Evolutionary conservation across 1,139 yeast species (phyloP), one percentile per base, ranked within the genome.

Genomic region (Blastobotrys buckinghamii): DNA sequence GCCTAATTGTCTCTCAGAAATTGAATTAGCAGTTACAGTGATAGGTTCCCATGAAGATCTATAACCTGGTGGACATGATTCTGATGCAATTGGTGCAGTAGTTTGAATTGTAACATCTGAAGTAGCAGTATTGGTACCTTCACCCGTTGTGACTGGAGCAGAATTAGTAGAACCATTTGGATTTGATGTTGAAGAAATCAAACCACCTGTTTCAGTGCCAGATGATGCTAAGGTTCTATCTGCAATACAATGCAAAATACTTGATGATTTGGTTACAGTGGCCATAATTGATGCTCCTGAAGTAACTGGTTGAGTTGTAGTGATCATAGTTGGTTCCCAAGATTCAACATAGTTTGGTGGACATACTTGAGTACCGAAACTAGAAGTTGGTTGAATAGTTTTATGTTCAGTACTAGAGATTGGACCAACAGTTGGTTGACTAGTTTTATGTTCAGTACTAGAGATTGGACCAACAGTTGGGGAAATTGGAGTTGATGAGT

Each of bases 21-120:
- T 22, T 5, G 24, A 7, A n/a, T 24, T 24, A 16, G 15, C 39
- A 22, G 47, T 44, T 2, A 37, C 16, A 2, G 47, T 37, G 2
- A 12, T n/a, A 4, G 33, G 37, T 24, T 43, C 33, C 47, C 47
- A 44, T 13, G 41, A 24, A 2, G 35, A 15, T 19, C 30, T 24
- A 30, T 37, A 44, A 16, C 47, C 47, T 20, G 30, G 26, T 10
- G 47, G 33, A 27, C 47, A 44, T 9, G 42, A 20, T 12, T 37
- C 37, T 3, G 47, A 30, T 34, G 27, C 32, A 33, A 39, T 13
- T 13, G 17, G 17, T n/a, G 22, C 24, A n/a, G 39, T 35, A 19
- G 24, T 16, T 35, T 6, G 7, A 16, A 13, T 35, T 7, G 37
- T 34, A 34, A 34, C 13, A 13, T 34, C 39, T 20, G n/a, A 26